Evolutionary conservation across 164 flowering plant genomes (phyloP).

Genomic region (Annona cherimola): DNA sequence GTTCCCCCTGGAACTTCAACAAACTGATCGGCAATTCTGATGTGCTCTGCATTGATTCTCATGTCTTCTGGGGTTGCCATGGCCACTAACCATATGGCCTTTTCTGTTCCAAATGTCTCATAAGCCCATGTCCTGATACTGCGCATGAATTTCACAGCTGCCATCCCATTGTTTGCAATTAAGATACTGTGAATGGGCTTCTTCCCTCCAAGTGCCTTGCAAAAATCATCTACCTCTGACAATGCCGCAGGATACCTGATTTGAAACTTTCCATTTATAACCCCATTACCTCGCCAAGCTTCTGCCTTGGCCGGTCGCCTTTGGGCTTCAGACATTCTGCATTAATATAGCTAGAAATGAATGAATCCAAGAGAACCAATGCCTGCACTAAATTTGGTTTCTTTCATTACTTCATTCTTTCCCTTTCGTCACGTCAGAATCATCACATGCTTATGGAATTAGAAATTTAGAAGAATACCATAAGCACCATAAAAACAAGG

Average conservation of each 20-base stretch:
- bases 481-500: neutral
- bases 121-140: constrained; percentile 96
- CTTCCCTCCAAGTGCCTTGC: constrained; percentile 81
- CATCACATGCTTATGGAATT: neutral
- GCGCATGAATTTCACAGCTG: constrained; percentile 96
- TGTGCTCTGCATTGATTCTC: constrained; percentile 98
- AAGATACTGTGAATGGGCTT: constrained; percentile 89
- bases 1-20: constrained; percentile 99
- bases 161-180: constrained; percentile 99
- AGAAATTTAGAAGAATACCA: neutral
- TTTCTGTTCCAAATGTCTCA: constrained; percentile 95
- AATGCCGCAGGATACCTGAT: constrained; percentile 39
- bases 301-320: constrained; percentile 37
- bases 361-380: neutral
- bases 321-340: constrained; percentile 54
- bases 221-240: constrained; percentile 70
- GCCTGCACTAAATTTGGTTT: neutral
- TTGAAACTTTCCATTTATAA: constrained; percentile 44
- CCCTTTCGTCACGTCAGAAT: neutral
- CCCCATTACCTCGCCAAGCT: constrained; percentile 42
- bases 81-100: constrained; percentile 88
- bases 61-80: constrained; percentile 99
- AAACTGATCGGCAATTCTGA: constrained; percentile 97
- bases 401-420: neutral
- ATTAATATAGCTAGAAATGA: constrained; percentile 8